Evolutionary conservation across 345 rosid genomes (phyloP), one percentile per base, ranked within the genome.

Genomic region (Leavenworthia alabamica): DNA sequence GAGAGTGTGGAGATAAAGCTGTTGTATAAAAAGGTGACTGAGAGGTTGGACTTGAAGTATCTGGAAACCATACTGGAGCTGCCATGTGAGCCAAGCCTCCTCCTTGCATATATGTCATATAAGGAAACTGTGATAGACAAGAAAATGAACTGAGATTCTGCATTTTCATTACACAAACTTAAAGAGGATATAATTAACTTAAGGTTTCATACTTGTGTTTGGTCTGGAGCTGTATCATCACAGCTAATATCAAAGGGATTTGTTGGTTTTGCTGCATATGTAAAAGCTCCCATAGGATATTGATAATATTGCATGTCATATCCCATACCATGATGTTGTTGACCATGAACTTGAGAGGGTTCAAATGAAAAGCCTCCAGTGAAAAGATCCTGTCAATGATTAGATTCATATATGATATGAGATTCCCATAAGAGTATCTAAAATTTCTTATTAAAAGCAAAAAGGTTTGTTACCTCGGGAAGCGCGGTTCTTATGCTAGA

Each of bases 201-300:
- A 36, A 51, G 33, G 32, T 40, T 53, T 37, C 73, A 1, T 84
- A 86, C 92, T 47, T 40, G 54, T 48, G 67, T 67, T 72, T 73
- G 85, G 24, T 33, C 40, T 60, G 71, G 63, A 67, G 51, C 23
- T 62, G 70, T 63, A 49, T 66, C 72, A 50, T 77, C 84, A 13
- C 52, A 69, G 68, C 49, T 45, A 39, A 80, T 6, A 68, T 88
- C 90, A 59, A 91, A 91, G 2, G 92, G 98, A 61, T 88, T 91
- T 52, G 78, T 50, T 35, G 87, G 68, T 55, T 69, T 83, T 64
- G 73, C 52, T 4, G 69, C 46, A 52, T 32, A 75, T 24, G 76
- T 22, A 47, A 58, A 79, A 17, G 78, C 75, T 36, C 62, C 95
- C 88, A 56, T 45, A 60, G 77, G 62, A 40, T 71, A 68, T 45